These are phyloP conservation scores for Neurospora tetraspora DNA, from an alignment of 495 filamentous ascomycete genomes.

Conservation along the genomic window DNA sequence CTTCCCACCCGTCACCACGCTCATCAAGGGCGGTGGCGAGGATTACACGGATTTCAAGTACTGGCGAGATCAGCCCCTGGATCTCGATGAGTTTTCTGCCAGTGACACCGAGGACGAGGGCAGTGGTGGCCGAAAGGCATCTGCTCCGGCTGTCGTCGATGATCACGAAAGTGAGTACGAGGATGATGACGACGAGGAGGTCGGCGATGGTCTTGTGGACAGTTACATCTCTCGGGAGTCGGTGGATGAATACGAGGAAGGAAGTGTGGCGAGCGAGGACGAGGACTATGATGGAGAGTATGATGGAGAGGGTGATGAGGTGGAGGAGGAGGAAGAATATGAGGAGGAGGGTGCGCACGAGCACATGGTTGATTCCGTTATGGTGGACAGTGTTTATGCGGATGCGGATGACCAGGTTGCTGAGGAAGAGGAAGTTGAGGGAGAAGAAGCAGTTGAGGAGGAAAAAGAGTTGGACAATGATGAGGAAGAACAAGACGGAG, in stretches of 20 bases:
- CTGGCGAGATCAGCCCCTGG: constrained; percentile 67
- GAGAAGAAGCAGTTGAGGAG: constrained; percentile 6
- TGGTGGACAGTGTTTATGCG: constrained; percentile 22
- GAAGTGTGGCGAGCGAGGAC: constrained; percentile 31
- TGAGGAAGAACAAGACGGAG: background rate
- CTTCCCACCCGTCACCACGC: constrained; percentile 72
- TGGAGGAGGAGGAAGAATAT: constrained; percentile 27
- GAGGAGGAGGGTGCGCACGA: constrained; percentile 18
- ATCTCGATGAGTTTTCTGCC: constrained; percentile 68
- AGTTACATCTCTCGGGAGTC: constrained; percentile 51
- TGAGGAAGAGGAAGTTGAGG: constrained; percentile 28
- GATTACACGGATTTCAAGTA: constrained; percentile 85
- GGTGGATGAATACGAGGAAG: constrained; percentile 37
- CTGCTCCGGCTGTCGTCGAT: constrained; percentile 37
- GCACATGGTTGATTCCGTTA: constrained; percentile 14
- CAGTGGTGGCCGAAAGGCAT: constrained; percentile 30
- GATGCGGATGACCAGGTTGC: constrained; percentile 30
- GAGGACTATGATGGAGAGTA: constrained; percentile 30
- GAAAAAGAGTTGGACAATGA: background rate
- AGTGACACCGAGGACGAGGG: constrained; percentile 56
- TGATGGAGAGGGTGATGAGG: constrained; percentile 21
- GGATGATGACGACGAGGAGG: constrained; percentile 36
- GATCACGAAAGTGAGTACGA: constrained; percentile 29
- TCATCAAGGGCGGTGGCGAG: constrained; percentile 70
- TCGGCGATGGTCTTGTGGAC: constrained; percentile 38